Evolutionary conservation across 2,329 filamentous ascomycete species (phyloP).

Genomic region (Xylariales sp.): DNA sequence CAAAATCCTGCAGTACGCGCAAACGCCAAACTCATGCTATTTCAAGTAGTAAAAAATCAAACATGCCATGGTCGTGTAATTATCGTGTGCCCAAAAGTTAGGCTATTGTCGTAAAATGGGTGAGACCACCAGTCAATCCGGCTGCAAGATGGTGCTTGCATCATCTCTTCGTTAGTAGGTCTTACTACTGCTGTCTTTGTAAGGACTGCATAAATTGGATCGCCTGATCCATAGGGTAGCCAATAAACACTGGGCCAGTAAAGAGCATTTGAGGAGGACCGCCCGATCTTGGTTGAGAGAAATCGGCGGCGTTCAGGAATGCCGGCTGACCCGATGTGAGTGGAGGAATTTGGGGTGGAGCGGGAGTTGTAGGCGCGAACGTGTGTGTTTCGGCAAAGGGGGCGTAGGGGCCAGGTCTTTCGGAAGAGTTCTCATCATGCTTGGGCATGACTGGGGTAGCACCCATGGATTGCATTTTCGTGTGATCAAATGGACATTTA

Average conservation of each 20-base stretch:
- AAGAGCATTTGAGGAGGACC: slow-evolving; percentile 70
- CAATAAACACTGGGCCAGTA: slow-evolving; percentile 90
- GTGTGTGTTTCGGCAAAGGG: slow-evolving; percentile 10
- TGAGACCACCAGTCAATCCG: too few species aligned
- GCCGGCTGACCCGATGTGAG: slow-evolving; percentile 37
- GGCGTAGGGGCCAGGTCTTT: slow-evolving; percentile 14
- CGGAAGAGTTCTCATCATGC: slow-evolving; percentile 14
- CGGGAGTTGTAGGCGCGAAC: slow-evolving; percentile 11
- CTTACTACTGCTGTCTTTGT: slow-evolving; percentile 27
- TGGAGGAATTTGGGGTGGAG: slow-evolving; percentile 18
- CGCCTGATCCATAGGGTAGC: slow-evolving; percentile 82
- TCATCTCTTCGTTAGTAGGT: too few species aligned
- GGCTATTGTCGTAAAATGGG: too few species aligned
- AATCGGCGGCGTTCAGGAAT: slow-evolving; percentile 43
- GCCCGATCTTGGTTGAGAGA: slow-evolving; percentile 25
- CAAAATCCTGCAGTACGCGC: too few species aligned
- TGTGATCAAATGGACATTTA: slow-evolving; percentile 58
- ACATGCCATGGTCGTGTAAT: too few species aligned
- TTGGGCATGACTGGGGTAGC: slow-evolving; percentile 18
- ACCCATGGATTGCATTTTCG: slow-evolving; percentile 32
- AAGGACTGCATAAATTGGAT: slow-evolving; percentile 66
- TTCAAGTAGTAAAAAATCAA: too few species aligned
- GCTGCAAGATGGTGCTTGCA: too few species aligned
- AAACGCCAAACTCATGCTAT: too few species aligned
- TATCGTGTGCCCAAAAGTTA: too few species aligned